Evolutionary conservation across 2,329 filamentous ascomycete species (phyloP).

Genomic region (Monilinia fructigena): DNA sequence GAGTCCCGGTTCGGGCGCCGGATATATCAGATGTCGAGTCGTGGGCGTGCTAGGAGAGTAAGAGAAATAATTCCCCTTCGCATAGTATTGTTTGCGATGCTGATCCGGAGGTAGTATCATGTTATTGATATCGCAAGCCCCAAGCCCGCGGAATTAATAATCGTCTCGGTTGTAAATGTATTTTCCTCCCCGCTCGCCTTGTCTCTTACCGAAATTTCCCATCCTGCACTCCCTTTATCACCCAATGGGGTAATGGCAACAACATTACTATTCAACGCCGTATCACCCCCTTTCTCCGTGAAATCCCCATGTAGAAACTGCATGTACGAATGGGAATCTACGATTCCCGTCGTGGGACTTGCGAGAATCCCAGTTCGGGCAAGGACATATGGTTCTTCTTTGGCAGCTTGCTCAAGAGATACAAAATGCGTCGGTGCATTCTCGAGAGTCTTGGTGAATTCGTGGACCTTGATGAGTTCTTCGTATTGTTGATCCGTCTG

Average conservation of each 20-base stretch:
- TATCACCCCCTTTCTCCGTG: slow-evolving; percentile 71
- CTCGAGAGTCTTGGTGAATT: slow-evolving; percentile 43
- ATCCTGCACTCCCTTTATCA: slow-evolving; percentile 57
- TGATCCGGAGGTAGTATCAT: slow-evolving; percentile 64
- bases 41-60: slow-evolving; percentile 65
- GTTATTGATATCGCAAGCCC: slow-evolving; percentile 75
- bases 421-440: slow-evolving; percentile 74
- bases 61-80: slow-evolving; percentile 94
- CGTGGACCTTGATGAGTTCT: slow-evolving; percentile 51
- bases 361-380: slow-evolving; percentile 76
- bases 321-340: slow-evolving; percentile 88
- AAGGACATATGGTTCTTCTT: slow-evolving; percentile 71
- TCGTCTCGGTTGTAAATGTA: slow-evolving; percentile 68
- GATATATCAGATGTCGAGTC: slow-evolving; percentile 79
- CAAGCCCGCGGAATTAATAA: slow-evolving; percentile 86
- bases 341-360: slow-evolving; percentile 81
- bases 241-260: slow-evolving; percentile 48
- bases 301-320: slow-evolving; percentile 72
- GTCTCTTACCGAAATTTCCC: slow-evolving; percentile 61
- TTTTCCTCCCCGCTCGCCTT: slow-evolving; percentile 48
- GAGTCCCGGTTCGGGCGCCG: slow-evolving; percentile 76
- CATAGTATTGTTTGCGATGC: slow-evolving; percentile 68
- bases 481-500: slow-evolving; percentile 65
- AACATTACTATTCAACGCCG: slow-evolving; percentile 69
- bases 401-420: slow-evolving; percentile 56